A percentile compares a stretch with the other conserved stretches of the same genome.
phyloP scores from a whole-genome alignment of 495 filamentous ascomycete genomes.

The Tuber microsphaerosporum region DNA sequence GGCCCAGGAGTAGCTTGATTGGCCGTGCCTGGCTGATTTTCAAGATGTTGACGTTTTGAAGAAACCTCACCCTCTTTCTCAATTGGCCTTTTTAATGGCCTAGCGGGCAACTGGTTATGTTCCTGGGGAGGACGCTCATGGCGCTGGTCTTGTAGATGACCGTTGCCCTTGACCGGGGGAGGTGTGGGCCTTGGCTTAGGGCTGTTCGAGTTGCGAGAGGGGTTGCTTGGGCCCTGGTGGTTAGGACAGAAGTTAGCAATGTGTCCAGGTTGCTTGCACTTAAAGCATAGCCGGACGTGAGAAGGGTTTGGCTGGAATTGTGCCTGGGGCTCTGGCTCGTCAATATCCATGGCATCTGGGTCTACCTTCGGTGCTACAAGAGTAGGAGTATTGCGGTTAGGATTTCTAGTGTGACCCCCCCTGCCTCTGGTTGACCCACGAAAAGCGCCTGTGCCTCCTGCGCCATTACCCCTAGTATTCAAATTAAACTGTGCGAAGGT shows the following conservation, averaged over 20 bases:
- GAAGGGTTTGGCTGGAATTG: background rate
- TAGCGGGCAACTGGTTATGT: background rate
- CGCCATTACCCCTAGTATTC: constrained; percentile 17
- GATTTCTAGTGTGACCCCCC: constrained; percentile 16
- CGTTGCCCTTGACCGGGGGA: background rate
- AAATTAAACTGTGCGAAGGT: constrained; percentile 27
- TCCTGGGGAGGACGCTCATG: background rate
- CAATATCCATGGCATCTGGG: constrained; percentile 38
- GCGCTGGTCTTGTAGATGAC: background rate
- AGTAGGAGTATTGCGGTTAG: constrained; percentile 8
- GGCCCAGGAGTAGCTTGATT: background rate
- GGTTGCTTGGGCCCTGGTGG: background rate
- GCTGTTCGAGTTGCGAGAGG: constrained; percentile 4
- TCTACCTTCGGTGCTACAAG: constrained; percentile 4
- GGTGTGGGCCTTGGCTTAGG: background rate
- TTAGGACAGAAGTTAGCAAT: constrained; percentile 2
- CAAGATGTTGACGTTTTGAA: constrained; percentile 3
- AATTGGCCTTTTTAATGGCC: background rate
- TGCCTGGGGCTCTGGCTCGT: constrained; percentile 18
- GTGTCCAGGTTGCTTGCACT: constrained; percentile 1
- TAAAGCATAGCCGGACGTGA: background rate
- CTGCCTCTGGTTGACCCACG: constrained; percentile 2
- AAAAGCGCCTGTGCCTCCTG: constrained; percentile 8
- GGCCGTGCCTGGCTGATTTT: constrained; percentile 4
- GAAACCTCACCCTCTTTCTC: background rate